Conservation (phyloP, 2,329 filamentous ascomycete species). For the Dryadomyces quercivorus region DNA sequence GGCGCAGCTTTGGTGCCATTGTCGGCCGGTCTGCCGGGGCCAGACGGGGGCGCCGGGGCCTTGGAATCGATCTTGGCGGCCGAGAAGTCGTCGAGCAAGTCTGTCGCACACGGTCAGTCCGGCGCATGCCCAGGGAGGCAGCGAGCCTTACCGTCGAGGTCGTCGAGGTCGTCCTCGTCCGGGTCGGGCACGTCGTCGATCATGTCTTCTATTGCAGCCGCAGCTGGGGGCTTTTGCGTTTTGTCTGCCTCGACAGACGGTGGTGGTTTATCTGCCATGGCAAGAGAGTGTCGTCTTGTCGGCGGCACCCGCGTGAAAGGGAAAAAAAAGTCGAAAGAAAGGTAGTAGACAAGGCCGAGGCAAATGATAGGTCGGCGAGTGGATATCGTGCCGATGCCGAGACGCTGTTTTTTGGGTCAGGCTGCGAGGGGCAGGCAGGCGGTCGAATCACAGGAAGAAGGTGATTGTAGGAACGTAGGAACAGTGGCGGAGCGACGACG, state of each 20-base stretch:
- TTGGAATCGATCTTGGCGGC: conserved; percentile 44
- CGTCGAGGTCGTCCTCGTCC: conserved; percentile 84
- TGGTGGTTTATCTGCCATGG: neutral
- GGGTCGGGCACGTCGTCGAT: conserved; percentile 63
- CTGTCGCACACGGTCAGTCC: conserved; percentile 28
- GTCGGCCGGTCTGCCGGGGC: conserved; percentile 2
- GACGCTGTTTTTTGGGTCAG: too few species aligned
- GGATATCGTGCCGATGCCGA: too few species aligned
- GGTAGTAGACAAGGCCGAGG: too few species aligned
- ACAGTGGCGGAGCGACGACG: too few species aligned
- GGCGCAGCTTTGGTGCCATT: conserved; percentile 10
- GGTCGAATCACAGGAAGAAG: too few species aligned
- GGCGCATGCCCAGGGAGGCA: neutral
- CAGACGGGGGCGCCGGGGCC: conserved; percentile 16
- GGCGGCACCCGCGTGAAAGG: too few species aligned
- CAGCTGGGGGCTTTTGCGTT: neutral
- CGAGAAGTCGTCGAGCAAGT: conserved; percentile 88
- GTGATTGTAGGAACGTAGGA: too few species aligned
- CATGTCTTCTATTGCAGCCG: conserved; percentile 17
- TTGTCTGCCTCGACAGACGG: neutral
- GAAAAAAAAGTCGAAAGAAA: too few species aligned
- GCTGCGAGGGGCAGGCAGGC: too few species aligned
- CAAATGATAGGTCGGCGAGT: too few species aligned
- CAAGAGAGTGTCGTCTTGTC: too few species aligned
- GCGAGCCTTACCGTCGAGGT: conserved; percentile 66